Base-by-base conservation (phyloP, 2,329 filamentous ascomycete genomes). In the Aspergillus sp. region DNA sequence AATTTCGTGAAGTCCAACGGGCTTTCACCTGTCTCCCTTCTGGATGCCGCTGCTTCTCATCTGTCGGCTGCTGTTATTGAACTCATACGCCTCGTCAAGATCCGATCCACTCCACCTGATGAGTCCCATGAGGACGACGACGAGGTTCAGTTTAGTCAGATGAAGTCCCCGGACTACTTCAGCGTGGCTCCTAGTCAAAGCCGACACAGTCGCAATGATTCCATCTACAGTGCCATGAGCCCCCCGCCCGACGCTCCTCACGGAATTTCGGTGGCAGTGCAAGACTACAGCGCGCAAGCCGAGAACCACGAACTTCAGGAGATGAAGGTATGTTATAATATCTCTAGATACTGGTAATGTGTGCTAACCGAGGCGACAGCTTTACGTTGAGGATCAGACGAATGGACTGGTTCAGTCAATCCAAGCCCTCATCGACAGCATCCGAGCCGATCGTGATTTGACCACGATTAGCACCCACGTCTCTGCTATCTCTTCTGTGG, bases 31-130 rank as follows among this genome's bases (percentile, higher is more conserved):
- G 89, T 99, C n/a, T 96, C 92, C 5, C 80, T 99, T 3, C 82
- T 99, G 21, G 95, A 99, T 75, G 95, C 94, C 3, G 94, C 95
- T 2, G 92, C 94, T 7, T 95, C 91, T 23, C 92, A 99, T 77
- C 83, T 98, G 38, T 91, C 92, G 1, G 88, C 91, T 4, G 88
- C 93, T 2, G 84, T 98, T 23, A 88, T 99, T 19, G 93, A 97
- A 69, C 84, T 98, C 13, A 83, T 97, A 56, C 89, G 91, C 52
- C 81, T 86, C 5, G 92, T 92, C 70, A 97, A 96, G 78, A 91
- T 98, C 65, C 86, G 90, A 32, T 83, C 87, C 8, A 95, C 91
- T 0, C 88, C 90, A 2, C 83, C 84, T 1, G 87, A 87, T 49
- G 91, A 96, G 70, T 79, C 95, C n/a, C 89, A 91, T 58, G 87